These are phyloP conservation scores for Paramarasmius palmivorus DNA, from an alignment of 1,284 basidiomycete genomes.

Conservation along the genomic window DNA sequence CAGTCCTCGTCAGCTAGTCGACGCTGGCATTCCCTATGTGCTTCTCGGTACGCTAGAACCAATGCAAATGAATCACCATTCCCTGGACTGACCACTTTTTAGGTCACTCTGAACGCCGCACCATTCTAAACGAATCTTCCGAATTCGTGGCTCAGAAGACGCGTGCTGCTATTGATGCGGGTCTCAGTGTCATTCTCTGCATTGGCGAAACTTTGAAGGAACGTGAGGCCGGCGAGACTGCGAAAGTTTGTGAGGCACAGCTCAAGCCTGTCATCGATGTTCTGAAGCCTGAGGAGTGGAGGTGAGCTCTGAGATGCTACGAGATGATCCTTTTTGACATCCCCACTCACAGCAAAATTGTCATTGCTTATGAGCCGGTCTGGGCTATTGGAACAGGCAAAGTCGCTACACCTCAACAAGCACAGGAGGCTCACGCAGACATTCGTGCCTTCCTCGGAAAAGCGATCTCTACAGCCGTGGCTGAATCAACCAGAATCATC, in stretches of 20 bases:
- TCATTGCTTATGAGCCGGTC: slow-evolving; percentile 95
- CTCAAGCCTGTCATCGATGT: slow-evolving; percentile 76
- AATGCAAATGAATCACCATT: background rate
- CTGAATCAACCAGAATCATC: slow-evolving; percentile 84
- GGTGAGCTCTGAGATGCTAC: slow-evolving; percentile 43
- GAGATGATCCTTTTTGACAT: background rate
- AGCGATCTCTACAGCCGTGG: slow-evolving; percentile 69
- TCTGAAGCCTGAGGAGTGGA: slow-evolving; percentile 76
- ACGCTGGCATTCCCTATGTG: slow-evolving; percentile 88
- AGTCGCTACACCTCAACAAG: slow-evolving; percentile 89
- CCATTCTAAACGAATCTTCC: slow-evolving; percentile 89
- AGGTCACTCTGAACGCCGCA: slow-evolving; percentile 96
- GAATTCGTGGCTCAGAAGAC: slow-evolving; percentile 87
- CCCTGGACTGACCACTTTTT: slow-evolving; percentile 3
- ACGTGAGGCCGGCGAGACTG: slow-evolving; percentile 82
- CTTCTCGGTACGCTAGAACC: slow-evolving; percentile 69
- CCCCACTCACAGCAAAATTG: slow-evolving; percentile 68
- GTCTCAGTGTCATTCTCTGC: slow-evolving; percentile 91
- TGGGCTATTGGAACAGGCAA: slow-evolving; percentile 99
- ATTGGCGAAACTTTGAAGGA: slow-evolving; percentile 93
- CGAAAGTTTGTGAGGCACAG: slow-evolving; percentile 81
- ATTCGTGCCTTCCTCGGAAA: slow-evolving; percentile 79
- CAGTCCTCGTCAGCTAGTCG: slow-evolving; percentile 81
- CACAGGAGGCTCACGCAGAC: slow-evolving; percentile 89
- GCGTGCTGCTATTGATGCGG: slow-evolving; percentile 72